Conservation (phyloP, 495 filamentous ascomycete species). For the Sordaria brevicollis region DNA sequence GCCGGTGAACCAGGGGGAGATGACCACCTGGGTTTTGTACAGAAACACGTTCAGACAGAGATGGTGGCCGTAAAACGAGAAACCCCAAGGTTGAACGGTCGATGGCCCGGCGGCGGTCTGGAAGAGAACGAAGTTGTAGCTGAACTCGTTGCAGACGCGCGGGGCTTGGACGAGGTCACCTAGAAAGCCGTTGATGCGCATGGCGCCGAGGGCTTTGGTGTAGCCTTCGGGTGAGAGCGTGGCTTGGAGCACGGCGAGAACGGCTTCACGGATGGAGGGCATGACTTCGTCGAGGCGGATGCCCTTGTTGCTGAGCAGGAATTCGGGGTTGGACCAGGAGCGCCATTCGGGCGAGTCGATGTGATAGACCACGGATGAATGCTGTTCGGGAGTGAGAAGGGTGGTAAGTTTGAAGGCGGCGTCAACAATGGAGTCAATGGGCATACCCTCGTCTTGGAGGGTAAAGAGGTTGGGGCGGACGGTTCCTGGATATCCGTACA, state of each 20-base stretch:
- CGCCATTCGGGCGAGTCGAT: conserved; percentile 64
- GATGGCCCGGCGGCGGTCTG: conserved; percentile 39
- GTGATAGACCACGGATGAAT: conserved; percentile 40
- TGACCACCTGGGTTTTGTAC: conserved; percentile 47
- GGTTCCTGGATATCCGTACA: conserved; percentile 25
- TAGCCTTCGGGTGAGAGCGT: conserved; percentile 61
- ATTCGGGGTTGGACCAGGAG: conserved; percentile 68
- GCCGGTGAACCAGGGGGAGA: conserved; percentile 63
- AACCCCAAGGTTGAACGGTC: conserved; percentile 51
- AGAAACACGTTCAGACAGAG: conserved; percentile 60
- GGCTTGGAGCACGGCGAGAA: conserved; percentile 42
- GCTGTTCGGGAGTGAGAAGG: conserved; percentile 38
- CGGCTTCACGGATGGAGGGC: conserved; percentile 29
- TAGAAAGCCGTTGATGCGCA: conserved; percentile 72
- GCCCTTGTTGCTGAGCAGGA: conserved; percentile 51
- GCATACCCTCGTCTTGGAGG: conserved; percentile 51
- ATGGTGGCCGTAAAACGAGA: conserved; percentile 68
- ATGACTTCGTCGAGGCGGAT: conserved; percentile 53
- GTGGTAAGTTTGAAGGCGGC: conserved; percentile 34
- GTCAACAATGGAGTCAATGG: conserved; percentile 43
- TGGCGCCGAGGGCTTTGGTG: conserved; percentile 54
- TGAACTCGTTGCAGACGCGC: conserved; percentile 58
- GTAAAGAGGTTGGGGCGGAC: conserved; percentile 47
- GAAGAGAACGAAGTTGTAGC: conserved; percentile 61
- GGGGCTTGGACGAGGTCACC: conserved; percentile 53